Evolutionary conservation across 1,139 yeast genomes (phyloP).

Genomic region (Zygoascus hellenicus): DNA sequence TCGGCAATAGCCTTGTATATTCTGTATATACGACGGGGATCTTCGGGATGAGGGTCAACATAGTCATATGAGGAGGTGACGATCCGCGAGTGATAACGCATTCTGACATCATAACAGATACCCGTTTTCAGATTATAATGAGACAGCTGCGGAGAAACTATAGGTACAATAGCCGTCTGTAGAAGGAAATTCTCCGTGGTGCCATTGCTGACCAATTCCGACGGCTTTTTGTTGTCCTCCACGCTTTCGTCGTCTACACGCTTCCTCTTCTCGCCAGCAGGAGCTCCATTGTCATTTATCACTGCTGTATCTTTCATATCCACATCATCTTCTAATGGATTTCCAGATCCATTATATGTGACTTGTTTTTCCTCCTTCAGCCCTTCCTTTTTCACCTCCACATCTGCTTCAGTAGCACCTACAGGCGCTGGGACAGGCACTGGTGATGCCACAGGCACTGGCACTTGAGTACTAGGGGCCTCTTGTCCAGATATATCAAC

Average conservation of each 20-base stretch:
- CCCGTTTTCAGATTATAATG: slow-evolving; percentile 85
- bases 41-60: slow-evolving; percentile 98
- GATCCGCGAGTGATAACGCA: slow-evolving; percentile 95
- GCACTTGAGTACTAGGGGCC: too few species aligned
- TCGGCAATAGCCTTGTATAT: slow-evolving; percentile 91
- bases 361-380: too few species aligned
- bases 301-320: neutral
- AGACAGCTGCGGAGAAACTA: slow-evolving; percentile 44
- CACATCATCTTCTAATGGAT: too few species aligned
- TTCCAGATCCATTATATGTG: too few species aligned
- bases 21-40: slow-evolving; percentile 91
- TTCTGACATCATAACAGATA: slow-evolving; percentile 88
- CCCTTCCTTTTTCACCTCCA: too few species aligned
- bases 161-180: slow-evolving; percentile 10
- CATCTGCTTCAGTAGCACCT: too few species aligned
- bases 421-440: too few species aligned
- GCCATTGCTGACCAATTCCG: neutral
- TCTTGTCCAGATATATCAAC: too few species aligned
- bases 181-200: neutral
- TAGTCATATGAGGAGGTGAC: slow-evolving; percentile 89
- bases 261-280: neutral
- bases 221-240: neutral
- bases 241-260: neutral
- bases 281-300: neutral
- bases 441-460: too few species aligned